Percentiles rank a stretch among this genome's conserved stretches.
These are phyloP conservation scores for Pythium folliculosum DNA, from an alignment of 352 stramenopile genomes.

Conservation along the genomic window DNA sequence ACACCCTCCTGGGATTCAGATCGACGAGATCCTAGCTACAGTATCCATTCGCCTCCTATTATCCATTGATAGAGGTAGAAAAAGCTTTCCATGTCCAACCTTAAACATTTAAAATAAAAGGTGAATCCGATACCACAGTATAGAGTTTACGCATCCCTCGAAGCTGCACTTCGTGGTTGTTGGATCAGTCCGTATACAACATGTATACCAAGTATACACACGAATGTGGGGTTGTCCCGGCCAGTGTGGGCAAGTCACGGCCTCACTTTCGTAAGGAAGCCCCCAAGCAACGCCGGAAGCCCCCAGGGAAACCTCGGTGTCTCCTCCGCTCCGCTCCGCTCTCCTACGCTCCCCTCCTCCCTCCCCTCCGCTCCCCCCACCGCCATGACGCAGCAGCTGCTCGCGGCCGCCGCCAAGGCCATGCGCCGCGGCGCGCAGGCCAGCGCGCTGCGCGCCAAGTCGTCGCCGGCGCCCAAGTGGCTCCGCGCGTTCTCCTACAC, in stretches of 20 bases:
- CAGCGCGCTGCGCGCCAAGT: conserved; percentile 36
- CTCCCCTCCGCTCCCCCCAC: background rate
- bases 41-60: background rate
- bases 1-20: background rate
- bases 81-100: background rate
- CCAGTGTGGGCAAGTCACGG: background rate
- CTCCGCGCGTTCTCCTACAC: conserved; percentile 59
- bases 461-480: conserved; percentile 25
- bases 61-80: background rate
- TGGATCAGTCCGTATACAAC: conserved; percentile 8
- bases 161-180: conserved; percentile 4
- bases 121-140: conserved; percentile 9
- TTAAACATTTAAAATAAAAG: background rate
- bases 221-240: conserved; percentile 21
- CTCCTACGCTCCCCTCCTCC: background rate
- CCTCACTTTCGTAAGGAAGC: conserved; percentile 14
- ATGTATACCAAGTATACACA: conserved; percentile 22
- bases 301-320: background rate
- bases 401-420: conserved; percentile 52
- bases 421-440: conserved; percentile 53
- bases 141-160: conserved; percentile 13
- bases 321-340: background rate
- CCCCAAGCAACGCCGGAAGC: background rate
- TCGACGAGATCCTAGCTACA: background rate
- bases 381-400: conserved; percentile 62